Evolutionary conservation across 441 rosid species (phyloP), one percentile per base, ranked within the genome.

Genomic region (Pelargonium myrrhifolium): DNA sequence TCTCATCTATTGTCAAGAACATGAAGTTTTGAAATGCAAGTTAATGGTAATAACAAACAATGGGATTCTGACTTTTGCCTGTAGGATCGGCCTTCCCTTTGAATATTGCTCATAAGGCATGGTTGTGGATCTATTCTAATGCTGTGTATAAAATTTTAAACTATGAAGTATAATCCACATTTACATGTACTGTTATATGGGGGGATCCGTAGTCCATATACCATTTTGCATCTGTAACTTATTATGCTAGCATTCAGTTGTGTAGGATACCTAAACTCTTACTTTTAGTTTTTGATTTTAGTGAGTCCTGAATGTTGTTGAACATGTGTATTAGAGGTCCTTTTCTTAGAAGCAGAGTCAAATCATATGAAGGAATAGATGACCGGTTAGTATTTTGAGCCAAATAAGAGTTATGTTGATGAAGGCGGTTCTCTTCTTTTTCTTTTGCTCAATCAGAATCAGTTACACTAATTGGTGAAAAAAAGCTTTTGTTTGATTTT

Each of bases 11-110:
- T 11, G 6, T 31, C 37, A 31, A 31, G 37, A 31, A 31, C 37
- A 31, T 31, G 37, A 7, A 31, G 37, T 31, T 49, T 14, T 51
- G 56, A 51, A 51, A 51, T 51, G 56, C 56, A 51, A 51, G 15
- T 51, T 51, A 51, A 51, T 51, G 56, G 56, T 18, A n/a, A 18
- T 51, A 51, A 51, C 56, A 51, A 51, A 51, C 56, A n/a, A 51
- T n/a, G 56, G 56, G 56, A 51, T 51, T 51, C 17, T 51, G 18
- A 14, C 17, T 51, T 51, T 51, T 51, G 17, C 4, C 17, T n/a
- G 6, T 31, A 31, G 37, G 37, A 31, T 31, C 37, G 7, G 37
- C 37, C 37, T 31, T 31, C 6, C 37, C 37, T 31, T 31, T 31
- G 37, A 31, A 31, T 31, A 31, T 31, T 31, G 37, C 37, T 31